Evolutionary conservation across 2,329 filamentous ascomycete species (phyloP).

Genomic region (Coniochaeta ligniaria): DNA sequence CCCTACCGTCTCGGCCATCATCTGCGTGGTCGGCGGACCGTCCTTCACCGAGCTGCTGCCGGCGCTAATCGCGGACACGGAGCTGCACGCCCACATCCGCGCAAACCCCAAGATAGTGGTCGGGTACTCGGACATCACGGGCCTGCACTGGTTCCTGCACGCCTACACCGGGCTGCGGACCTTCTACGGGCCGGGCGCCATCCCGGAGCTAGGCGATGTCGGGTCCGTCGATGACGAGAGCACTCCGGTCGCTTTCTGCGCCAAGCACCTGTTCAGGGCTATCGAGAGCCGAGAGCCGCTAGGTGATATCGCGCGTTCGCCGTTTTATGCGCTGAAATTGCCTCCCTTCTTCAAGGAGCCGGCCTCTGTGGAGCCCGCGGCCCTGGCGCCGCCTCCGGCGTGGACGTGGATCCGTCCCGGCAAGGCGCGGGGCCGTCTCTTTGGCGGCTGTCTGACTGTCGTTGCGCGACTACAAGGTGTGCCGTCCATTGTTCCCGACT

Average conservation of each 20-base stretch:
- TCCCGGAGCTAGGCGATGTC: constrained; percentile 29
- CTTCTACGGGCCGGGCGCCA: constrained; percentile 32
- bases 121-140: constrained; percentile 33
- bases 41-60: constrained; percentile 32
- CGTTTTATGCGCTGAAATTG: constrained; percentile 18
- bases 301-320: constrained; percentile 23
- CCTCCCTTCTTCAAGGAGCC: constrained; percentile 14
- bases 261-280: constrained; percentile 23
- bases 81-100: constrained; percentile 23
- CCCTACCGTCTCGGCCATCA: constrained; percentile 23
- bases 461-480: constrained; percentile 28
- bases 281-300: constrained; percentile 18
- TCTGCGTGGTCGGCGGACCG: constrained; percentile 31
- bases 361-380: constrained; percentile 16
- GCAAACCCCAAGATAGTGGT: constrained; percentile 32
- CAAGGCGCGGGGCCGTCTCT: constrained; percentile 31
- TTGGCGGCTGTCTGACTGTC: constrained; percentile 34
- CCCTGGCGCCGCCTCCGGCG: constrained; percentile 17
- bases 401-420: constrained; percentile 31
- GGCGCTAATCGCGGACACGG: constrained; percentile 24
- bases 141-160: constrained; percentile 33
- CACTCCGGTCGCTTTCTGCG: constrained; percentile 20
- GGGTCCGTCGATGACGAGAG: constrained; percentile 4
- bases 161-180: constrained; percentile 29
- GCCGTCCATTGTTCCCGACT: constrained; percentile 23